Base-by-base conservation (phyloP, 352 stramenopile genomes). In the Pythium aquatile region DNA sequence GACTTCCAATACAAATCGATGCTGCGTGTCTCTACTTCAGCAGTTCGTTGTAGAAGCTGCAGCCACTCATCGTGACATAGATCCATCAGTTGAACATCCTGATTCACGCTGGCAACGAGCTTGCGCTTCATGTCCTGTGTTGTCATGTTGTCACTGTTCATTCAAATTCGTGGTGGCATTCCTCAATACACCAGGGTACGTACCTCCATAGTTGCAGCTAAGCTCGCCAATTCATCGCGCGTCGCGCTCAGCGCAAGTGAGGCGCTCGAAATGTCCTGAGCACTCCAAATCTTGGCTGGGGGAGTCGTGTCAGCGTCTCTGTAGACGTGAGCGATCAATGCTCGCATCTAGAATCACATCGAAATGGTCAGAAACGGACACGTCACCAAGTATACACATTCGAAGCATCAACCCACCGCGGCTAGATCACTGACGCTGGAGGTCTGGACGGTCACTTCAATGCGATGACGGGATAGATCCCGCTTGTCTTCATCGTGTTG, bases 371-470 rank as follows among this genome's bases (percentile, higher is more conserved):
- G 44, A 4, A 1, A 51, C 24, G 1, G 2, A 4, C 17, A 49
- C 33, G 33, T 39, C 3, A 11, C 13, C 17, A 26, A 13, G 5
- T 9, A 9, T 4, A n/a, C 24, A 5, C 20, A 30, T 5, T 8
- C 14, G 8, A 6, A 30, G 11, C 5, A 14, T 16, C 8, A 5
- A 51, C 78, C 32, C 76, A 90, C 82, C 57, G 77, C 77, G 35
- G 78, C 79, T 13, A 91, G 73, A 68, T 91, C 82, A 2, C 71
- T 72, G 1, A 77, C 52, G 47, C 78, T 77, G 10, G 80, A 88
- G n/a, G 80, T 76, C 51, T 90, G 73, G 9, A 87, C 64, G 8
- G 67, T 72, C 3, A 88, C 47, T 44, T 88, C 78, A 35, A 88
- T 66, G 46, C 48, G 65, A 26, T 68, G 59, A 11, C 75, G 64